A percentile compares a stretch with the other conserved stretches of the same genome.
Conservation (phyloP, 1,139 yeast species). For the Geotrichum citri-aurantii region DNA sequence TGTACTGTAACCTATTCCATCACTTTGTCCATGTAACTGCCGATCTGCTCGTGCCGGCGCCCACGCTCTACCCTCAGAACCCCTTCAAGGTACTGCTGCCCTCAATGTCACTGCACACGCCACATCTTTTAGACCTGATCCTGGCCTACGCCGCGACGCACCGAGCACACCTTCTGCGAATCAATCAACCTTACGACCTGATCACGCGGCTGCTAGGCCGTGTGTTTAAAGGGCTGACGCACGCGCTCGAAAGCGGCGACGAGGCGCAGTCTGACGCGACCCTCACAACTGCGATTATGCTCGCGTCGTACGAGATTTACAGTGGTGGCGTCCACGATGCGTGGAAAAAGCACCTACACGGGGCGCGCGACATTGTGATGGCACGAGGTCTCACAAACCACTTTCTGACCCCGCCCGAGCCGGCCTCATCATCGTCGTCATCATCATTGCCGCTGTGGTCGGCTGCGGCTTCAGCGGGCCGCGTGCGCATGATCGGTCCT, state of each 20-base stretch:
- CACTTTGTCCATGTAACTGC: slow-evolving; percentile 65
- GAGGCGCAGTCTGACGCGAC: slow-evolving; percentile 60
- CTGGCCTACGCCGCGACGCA: slow-evolving; percentile 65
- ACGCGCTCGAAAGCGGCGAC: slow-evolving; percentile 45
- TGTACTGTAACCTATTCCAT: slow-evolving; percentile 54
- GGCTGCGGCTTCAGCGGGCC: neutral
- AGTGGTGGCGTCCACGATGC: slow-evolving; percentile 32
- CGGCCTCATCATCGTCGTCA: neutral
- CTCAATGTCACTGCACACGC: slow-evolving; percentile 59
- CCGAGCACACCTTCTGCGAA: slow-evolving; percentile 34
- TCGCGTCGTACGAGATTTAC: slow-evolving; percentile 58
- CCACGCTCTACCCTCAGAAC: slow-evolving; percentile 51
- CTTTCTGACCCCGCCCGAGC: neutral
- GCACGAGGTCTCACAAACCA: slow-evolving; percentile 46
- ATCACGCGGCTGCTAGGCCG: slow-evolving; percentile 50
- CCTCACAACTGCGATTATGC: slow-evolving; percentile 54
- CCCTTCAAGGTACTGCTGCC: slow-evolving; percentile 66
- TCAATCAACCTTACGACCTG: slow-evolving; percentile 41
- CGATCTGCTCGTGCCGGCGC: slow-evolving; percentile 62
- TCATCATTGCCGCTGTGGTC: neutral
- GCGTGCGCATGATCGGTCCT: neutral
- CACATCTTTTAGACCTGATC: slow-evolving; percentile 50
- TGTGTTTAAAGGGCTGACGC: slow-evolving; percentile 53
- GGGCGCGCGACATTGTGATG: slow-evolving; percentile 62
- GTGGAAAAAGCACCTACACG: slow-evolving; percentile 53